Conservation (phyloP, 1,284 basidiomycete genomes). For the Ganoderma sp. region DNA sequence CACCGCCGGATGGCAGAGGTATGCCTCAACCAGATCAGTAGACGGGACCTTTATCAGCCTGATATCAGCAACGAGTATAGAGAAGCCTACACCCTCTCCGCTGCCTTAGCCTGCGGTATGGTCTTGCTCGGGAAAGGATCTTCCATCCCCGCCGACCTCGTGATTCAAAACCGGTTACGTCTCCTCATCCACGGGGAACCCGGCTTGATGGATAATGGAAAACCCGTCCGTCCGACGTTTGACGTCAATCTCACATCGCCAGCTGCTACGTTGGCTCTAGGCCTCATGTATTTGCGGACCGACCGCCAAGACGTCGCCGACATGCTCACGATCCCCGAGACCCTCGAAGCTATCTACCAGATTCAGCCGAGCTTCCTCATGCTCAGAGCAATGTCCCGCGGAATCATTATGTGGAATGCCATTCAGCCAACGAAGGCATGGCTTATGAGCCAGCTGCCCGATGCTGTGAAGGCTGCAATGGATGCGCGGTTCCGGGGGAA, state of each 20-base stretch:
- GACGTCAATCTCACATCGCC: slow-evolving; percentile 90
- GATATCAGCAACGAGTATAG: slow-evolving; percentile 85
- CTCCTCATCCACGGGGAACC: slow-evolving; percentile 77
- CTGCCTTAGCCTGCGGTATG: slow-evolving; percentile 92
- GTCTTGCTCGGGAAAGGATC: slow-evolving; percentile 93
- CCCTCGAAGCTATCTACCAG: slow-evolving; percentile 77
- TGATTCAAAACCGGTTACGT: slow-evolving; percentile 69
- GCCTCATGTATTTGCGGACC: slow-evolving; percentile 91
- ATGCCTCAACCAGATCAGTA: slow-evolving; percentile 84
- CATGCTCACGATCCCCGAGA: slow-evolving; percentile 83
- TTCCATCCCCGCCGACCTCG: slow-evolving; percentile 75
- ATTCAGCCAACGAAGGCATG: slow-evolving; percentile 79
- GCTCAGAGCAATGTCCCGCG: slow-evolving; percentile 78
- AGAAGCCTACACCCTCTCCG: slow-evolving; percentile 91
- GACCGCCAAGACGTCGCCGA: slow-evolving; percentile 85
- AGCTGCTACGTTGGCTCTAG: slow-evolving; percentile 89
- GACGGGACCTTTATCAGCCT: slow-evolving; percentile 76
- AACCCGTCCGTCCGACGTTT: slow-evolving; percentile 57
- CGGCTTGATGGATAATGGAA: slow-evolving; percentile 40
- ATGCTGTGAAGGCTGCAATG: slow-evolving; percentile 66
- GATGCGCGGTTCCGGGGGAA: slow-evolving; percentile 57
- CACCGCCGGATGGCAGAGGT: slow-evolving; percentile 93
- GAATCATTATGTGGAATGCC: slow-evolving; percentile 88
- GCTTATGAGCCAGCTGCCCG: slow-evolving; percentile 79
- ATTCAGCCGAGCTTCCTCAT: slow-evolving; percentile 90